Conservation (phyloP, 192 early-diverging fungal genomes). For the Rhizophagus clarus region DNA sequence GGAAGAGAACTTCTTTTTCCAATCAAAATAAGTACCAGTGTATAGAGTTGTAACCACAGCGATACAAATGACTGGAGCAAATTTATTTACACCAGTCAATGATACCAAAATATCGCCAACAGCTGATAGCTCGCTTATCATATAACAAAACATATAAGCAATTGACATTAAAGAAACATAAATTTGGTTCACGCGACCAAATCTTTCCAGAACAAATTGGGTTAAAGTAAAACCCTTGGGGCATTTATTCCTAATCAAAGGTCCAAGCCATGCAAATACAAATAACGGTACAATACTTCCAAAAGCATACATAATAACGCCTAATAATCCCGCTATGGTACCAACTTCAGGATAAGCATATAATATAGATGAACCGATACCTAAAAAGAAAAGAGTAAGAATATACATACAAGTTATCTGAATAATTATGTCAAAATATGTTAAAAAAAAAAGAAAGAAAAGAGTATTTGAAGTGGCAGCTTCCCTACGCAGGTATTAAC, state of each 20-base stretch:
- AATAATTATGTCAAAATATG: too few species aligned
- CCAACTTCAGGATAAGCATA: constrained; percentile 60
- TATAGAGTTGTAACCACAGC: constrained; percentile 61
- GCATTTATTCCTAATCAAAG: constrained; percentile 54
- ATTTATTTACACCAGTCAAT: constrained; percentile 51
- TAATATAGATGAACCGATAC: constrained; percentile 59
- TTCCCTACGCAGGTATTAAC: constrained; percentile 36
- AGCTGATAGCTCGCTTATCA: constrained; percentile 64
- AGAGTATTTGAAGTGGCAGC: constrained; percentile 22
- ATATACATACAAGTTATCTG: neutral
- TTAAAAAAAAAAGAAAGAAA: neutral
- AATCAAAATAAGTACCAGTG: constrained; percentile 37
- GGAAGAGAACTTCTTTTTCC: neutral
- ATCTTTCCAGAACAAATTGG: constrained; percentile 57
- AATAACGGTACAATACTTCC: constrained; percentile 54
- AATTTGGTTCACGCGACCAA: constrained; percentile 55
- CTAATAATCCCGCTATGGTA: constrained; percentile 56
- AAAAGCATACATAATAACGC: constrained; percentile 62
- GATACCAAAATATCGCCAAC: constrained; percentile 50
- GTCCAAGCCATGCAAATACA: constrained; percentile 57
- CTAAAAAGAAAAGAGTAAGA: constrained; percentile 35
- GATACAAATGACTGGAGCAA: constrained; percentile 55
- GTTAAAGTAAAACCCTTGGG: constrained; percentile 66
- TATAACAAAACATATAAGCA: constrained; percentile 58
- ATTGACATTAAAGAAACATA: constrained; percentile 56